Evolutionary conservation across 1,284 basidiomycete species (phyloP).

Genomic region (Austroboletus niveus): DNA sequence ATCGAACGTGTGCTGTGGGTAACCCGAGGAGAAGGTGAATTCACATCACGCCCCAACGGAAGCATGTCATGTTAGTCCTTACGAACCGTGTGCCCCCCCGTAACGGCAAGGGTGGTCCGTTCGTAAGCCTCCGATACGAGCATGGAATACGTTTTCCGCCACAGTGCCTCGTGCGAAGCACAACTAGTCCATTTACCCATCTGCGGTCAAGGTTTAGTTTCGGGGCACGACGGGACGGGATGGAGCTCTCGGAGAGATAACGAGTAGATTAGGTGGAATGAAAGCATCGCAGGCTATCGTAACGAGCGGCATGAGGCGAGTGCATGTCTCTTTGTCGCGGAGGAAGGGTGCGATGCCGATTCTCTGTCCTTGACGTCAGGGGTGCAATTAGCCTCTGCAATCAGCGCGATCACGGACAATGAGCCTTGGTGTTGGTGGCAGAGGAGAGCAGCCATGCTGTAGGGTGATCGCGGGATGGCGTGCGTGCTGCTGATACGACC

Average conservation of each 20-base stretch:
- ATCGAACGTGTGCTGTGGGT: conserved; percentile 4
- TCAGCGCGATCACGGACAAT: conserved; percentile 19
- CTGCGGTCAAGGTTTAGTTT: conserved; percentile 5
- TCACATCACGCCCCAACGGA: conserved; percentile 1
- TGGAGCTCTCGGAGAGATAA: conserved; percentile 20
- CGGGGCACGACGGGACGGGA: conserved; percentile 7
- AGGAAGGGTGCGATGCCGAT: conserved; percentile 15
- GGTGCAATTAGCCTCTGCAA: conserved; percentile 20
- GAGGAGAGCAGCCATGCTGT: conserved; percentile 20
- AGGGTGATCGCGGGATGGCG: neutral
- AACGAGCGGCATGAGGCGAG: conserved; percentile 27
- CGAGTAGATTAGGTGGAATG: neutral
- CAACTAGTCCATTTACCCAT: neutral
- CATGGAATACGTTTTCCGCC: neutral
- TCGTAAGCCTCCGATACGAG: conserved; percentile 7
- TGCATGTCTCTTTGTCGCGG: conserved; percentile 19
- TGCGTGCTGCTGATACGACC: too few relatives aligned
- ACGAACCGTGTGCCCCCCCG: conserved; percentile 1
- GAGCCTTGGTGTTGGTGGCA: conserved; percentile 4
- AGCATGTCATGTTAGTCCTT: neutral
- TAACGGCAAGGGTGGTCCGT: neutral
- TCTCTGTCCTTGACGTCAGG: conserved; percentile 12
- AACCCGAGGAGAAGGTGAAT: conserved; percentile 12
- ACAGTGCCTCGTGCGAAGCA: conserved; percentile 5
- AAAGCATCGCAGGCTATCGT: conserved; percentile 2